phyloP scores from a whole-genome alignment of 208 protist genomes.

The Trichomonas tenax region DNA sequence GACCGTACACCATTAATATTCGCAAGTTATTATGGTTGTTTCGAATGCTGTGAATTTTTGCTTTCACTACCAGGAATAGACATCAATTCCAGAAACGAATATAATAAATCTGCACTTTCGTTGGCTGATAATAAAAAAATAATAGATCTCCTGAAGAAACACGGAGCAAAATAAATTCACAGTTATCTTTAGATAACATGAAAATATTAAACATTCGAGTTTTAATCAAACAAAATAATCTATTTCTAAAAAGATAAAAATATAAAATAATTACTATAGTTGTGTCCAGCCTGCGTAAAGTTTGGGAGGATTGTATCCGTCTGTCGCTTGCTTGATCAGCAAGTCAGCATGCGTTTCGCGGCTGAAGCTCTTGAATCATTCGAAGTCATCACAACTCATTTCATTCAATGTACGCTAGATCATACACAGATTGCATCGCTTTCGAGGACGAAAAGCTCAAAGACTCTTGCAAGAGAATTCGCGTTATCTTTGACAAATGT shows the following conservation, averaged over 20 bases:
- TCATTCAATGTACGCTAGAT: neutral
- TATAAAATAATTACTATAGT: neutral
- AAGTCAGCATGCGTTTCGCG: neutral
- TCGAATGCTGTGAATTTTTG: no score
- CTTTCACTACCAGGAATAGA: no score
- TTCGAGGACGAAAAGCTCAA: neutral
- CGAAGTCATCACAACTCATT: neutral
- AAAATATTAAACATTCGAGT: no score
- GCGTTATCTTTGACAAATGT: neutral
- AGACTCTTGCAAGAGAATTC: neutral
- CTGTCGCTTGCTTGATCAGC: neutral
- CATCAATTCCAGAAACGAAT: no score
- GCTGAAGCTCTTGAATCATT: neutral
- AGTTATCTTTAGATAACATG: no score
- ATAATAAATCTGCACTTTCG: no score
- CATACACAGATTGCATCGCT: neutral
- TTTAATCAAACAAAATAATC: no score
- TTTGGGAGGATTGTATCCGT: neutral
- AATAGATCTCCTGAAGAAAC: no score
- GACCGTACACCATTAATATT: no score
- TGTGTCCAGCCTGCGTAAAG: neutral
- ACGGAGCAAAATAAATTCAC: no score
- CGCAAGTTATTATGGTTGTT: no score
- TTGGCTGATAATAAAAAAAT: no score
- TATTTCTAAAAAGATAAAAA: neutral